A percentile compares a stretch with the other conserved stretches of the same genome.
Evolutionary conservation across 2,329 filamentous ascomycete genomes (phyloP).

Genomic region (Didymella pinodella): DNA sequence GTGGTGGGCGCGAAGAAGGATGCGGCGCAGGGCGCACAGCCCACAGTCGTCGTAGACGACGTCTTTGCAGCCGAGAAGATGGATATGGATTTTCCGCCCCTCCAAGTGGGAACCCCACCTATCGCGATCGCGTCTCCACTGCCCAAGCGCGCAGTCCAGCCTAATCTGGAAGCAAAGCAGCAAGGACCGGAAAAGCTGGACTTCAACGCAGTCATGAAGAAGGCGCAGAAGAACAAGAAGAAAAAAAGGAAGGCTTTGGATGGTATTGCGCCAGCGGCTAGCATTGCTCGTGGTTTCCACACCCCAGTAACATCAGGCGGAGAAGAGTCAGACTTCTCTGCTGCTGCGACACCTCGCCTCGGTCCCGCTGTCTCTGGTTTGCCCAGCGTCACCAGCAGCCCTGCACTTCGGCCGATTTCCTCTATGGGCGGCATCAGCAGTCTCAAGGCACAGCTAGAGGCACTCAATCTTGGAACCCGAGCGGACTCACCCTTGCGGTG

Average conservation of each 20-base stretch:
- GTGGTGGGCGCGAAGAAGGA: slow-evolving; percentile 32
- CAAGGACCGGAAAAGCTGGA: slow-evolving; percentile 49
- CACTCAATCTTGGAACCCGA: slow-evolving; percentile 71
- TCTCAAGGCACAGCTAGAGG: slow-evolving; percentile 81
- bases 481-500: slow-evolving; percentile 62
- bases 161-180: slow-evolving; percentile 33
- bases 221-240: slow-evolving; percentile 50
- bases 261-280: slow-evolving; percentile 41
- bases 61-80: slow-evolving; percentile 33
- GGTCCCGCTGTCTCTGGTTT: slow-evolving; percentile 55
- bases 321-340: slow-evolving; percentile 62
- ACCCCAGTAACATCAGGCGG: slow-evolving; percentile 62
- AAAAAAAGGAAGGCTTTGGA: slow-evolving; percentile 49
- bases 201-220: slow-evolving; percentile 49
- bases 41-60: slow-evolving; percentile 25
- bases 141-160: slow-evolving; percentile 39
- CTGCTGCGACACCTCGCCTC: slow-evolving; percentile 53
- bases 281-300: slow-evolving; percentile 58
- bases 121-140: slow-evolving; percentile 48
- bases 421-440: slow-evolving; percentile 77
- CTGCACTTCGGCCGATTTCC: slow-evolving; percentile 60
- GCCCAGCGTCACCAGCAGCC: slow-evolving; percentile 61
- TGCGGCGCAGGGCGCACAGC: slow-evolving; percentile 20
- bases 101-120: slow-evolving; percentile 46
- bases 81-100: slow-evolving; percentile 34